These are phyloP conservation scores for Marsdenia floribunda DNA, from an alignment of 257 asterid species.

Conservation along the genomic window DNA sequence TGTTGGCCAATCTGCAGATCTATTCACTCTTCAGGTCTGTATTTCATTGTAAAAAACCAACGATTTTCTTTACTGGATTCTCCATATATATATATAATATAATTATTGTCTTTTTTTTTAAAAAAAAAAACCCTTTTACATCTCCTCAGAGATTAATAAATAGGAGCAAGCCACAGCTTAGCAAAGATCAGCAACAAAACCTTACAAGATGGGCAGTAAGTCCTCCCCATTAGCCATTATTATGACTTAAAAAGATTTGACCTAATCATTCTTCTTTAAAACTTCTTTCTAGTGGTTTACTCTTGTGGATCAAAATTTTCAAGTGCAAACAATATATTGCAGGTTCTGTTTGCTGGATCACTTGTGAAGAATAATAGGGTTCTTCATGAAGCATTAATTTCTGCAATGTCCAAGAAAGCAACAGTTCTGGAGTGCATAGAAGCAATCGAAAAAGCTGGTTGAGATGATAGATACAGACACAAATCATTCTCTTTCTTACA, in stretches of 20 bases:
- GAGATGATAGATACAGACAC: not conserved
- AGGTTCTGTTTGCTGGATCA: constrained; percentile 88
- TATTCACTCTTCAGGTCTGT: constrained; percentile 81
- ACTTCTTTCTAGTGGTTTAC: not conserved
- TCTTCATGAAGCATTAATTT: constrained; percentile 69
- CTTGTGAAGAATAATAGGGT: constrained; percentile 55
- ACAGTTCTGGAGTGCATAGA: constrained; percentile 84
- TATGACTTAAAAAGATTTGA: not conserved
- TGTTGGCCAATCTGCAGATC: constrained; percentile 91
- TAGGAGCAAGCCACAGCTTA: constrained; percentile 76
- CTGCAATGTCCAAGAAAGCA: constrained; percentile 82
- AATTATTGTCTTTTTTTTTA: not conserved
- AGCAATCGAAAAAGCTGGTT: constrained; percentile 70
- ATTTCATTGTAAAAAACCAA: not conserved
- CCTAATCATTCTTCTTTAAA: no score
- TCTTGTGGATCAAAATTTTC: not conserved
- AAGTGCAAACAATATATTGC: constrained; percentile 12
- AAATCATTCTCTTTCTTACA: not conserved
- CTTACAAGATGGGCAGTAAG: constrained; percentile 99
- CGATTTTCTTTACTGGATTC: not conserved
- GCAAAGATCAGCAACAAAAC: constrained; percentile 93
- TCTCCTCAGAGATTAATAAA: constrained; percentile 80
- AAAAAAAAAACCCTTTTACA: not conserved
- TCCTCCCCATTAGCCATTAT: constrained; percentile 9
- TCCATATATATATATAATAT: not conserved